Base-by-base conservation (phyloP, 257 asterid genomes). In the Ballota nigra region DNA sequence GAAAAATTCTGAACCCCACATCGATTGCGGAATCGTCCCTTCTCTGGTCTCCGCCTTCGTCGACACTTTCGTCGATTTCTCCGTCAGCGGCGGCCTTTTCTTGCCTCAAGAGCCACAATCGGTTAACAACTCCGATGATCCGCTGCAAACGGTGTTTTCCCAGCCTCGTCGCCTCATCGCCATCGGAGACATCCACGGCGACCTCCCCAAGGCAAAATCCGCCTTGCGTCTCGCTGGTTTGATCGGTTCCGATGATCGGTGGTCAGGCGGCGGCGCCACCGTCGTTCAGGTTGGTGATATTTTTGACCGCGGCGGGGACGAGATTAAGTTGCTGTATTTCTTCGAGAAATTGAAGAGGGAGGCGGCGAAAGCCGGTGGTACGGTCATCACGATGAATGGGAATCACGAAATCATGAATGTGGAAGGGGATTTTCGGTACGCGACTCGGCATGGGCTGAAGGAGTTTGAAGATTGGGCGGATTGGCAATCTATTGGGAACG, bases 161-260 rank as follows among this genome's bases (percentile, higher is more conserved):
- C 79, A 89, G 58, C 95, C 96, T 8, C 56, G 79, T 24, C 96
- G 97, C 74, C 91, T 94, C 56, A 69, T 94, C 15, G 97, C 98
- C 53, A 69, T 94, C 59, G 99, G 99, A 6, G 99, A 94, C 82
- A 77, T 91, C 80, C 99, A 94, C 79, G 99, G 99, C 11, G 99
- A 94, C 86, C 89, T 94, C 24, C 66, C 68, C 61, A 94, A 94
- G 84, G 68, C 97, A 70, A 94, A 89, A 72, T 76, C 82, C 71
- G 89, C 99, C 51, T 72, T 94, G 74, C 73, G 81, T 36, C 88
- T 94, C 70, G 90, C 99, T 26, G 86, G 83, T 8, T 75, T 92
- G 69, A 87, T 91, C 74, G 92, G 87, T 63, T 60, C 74, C 6
- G 77, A 79, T 11, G 90, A 80, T 57, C 88, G 83, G 23, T 94